Evolutionary conservation across 257 asterid genomes (phyloP), one percentile per base, ranked within the genome.

Genomic region (Fraxinus pennsylvanica): DNA sequence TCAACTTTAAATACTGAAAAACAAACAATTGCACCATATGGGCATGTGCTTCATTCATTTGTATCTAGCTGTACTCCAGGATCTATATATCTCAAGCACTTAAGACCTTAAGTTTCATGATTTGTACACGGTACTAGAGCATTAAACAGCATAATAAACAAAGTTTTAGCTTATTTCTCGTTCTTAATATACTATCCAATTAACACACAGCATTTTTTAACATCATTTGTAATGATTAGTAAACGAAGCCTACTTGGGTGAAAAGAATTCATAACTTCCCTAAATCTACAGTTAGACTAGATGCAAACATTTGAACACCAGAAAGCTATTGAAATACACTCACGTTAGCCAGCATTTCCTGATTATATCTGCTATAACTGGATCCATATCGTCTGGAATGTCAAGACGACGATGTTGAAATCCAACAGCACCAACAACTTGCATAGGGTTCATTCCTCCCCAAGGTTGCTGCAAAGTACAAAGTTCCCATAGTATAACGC

Each of bases 361-460:
- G 76, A 92, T 91, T 66, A 94, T 90, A 80, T 89, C 92, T 68
- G 91, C 94, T 66, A 94, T 67, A 73, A 79, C 90, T 13, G 95
- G 97, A 85, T 94, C 97, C 83, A 89, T 81, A 82, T 91, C 82
- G 52, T 91, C 94, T 0, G 98, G 98, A 43, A 94, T 92, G 74
- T 94, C 98, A 65, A 94, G 97, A 52, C 98, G 97, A 41, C 97
- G 96, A 69, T 91, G 94, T 88, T 94, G 98, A 88, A 94, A 94
- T 72, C 98, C 98, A 74, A 94, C 98, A 2, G 98, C 98, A 41
- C 98, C 98, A 75, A 94, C 98, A 25, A 94, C 98, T 87, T 94
- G 98, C 98, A 94, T 94, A 0, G 98, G 97, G 71, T 94, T 94
- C 97, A 92, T 91, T 82, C 98, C 97, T 81, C 94, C 97, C 98